Evolutionary conservation across 768 basidiomycete genomes (phyloP).

Genomic region (Suillus plorans): DNA sequence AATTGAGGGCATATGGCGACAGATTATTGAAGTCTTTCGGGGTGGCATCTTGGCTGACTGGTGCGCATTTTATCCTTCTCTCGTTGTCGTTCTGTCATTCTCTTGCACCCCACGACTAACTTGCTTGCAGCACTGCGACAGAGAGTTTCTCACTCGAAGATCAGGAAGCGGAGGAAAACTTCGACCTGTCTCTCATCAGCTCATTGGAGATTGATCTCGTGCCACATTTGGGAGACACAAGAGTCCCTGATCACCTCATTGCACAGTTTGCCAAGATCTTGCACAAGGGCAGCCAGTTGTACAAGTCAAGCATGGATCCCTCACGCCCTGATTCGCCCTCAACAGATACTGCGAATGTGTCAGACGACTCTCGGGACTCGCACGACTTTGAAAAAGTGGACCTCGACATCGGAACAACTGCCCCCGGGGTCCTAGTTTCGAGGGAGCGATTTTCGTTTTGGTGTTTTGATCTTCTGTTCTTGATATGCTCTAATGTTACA

Average conservation of each 20-base stretch:
- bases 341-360: conserved; percentile 9
- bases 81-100: background rate
- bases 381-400: conserved; percentile 38
- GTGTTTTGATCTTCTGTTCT: conserved; percentile 86
- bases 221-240: conserved; percentile 66
- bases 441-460: conserved; percentile 90
- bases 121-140: conserved; percentile 47
- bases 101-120: background rate
- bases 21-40: conserved; percentile 76
- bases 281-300: conserved; percentile 68
- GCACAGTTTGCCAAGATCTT: conserved; percentile 68
- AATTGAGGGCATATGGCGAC: conserved; percentile 83
- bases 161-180: conserved; percentile 80
- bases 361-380: conserved; percentile 17
- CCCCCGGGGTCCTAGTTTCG: conserved; percentile 52
- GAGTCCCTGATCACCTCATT: conserved; percentile 72
- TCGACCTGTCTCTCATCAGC: conserved; percentile 77
- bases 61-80: conserved; percentile 41
- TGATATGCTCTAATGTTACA: conserved; percentile 69
- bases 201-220: conserved; percentile 80
- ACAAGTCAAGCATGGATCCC: conserved; percentile 30
- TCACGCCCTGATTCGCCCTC: conserved; percentile 13
- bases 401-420: conserved; percentile 58
- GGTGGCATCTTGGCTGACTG: conserved; percentile 85
- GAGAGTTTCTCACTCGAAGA: conserved; percentile 59